Conservation (phyloP, 1,284 basidiomycete species). For the Xerocomus minutiporus region DNA sequence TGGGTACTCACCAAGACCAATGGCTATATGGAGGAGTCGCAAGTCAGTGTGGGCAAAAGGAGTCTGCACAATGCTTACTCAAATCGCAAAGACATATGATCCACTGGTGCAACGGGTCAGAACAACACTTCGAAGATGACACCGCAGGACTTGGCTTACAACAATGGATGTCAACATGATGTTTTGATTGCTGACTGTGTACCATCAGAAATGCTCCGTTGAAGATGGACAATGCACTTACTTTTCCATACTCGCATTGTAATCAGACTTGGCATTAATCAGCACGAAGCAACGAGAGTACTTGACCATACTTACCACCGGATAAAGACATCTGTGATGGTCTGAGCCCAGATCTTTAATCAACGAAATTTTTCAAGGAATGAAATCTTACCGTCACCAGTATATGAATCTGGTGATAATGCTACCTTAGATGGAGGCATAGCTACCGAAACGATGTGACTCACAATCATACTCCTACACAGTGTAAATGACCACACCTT, state of each 20-base stretch:
- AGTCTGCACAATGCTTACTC: background rate
- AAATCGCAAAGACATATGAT: background rate
- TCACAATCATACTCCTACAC: slow-evolving; percentile 43
- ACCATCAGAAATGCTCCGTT: background rate
- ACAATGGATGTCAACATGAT: background rate
- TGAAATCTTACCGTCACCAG: background rate
- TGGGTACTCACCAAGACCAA: background rate
- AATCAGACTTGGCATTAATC: background rate
- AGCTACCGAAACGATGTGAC: slow-evolving; percentile 12
- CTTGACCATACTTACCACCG: background rate
- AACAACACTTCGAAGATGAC: background rate
- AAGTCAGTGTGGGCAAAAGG: background rate
- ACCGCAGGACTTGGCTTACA: background rate
- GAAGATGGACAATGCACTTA: background rate
- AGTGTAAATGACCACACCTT: background rate
- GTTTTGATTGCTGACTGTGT: background rate
- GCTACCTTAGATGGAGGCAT: background rate
- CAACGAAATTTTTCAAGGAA: background rate
- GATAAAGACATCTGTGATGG: background rate
- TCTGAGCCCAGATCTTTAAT: background rate
- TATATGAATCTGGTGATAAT: background rate
- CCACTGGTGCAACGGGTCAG: background rate
- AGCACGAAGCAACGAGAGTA: background rate
- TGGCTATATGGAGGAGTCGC: background rate
- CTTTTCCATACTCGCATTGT: background rate